Base-by-base conservation (phyloP, 129 eudicot species). In the Arctium minus region DNA sequence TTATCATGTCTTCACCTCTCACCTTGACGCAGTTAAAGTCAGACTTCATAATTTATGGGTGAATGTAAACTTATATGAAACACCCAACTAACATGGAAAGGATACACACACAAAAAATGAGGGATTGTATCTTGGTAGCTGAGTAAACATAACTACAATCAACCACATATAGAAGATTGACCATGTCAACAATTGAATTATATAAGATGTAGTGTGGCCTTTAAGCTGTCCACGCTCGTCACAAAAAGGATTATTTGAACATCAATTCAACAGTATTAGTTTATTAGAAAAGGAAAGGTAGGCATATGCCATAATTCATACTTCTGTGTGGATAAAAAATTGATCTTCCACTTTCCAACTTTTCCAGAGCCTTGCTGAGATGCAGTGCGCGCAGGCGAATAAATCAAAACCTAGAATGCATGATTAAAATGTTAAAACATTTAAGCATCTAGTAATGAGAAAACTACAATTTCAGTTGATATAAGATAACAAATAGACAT, bases 351-450 rank as follows among this genome's bases (percentile, higher is more conserved):
- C 83, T 67, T 89, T 62, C 96, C 97, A 18, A 94, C 94, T 89
- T 94, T 94, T 71, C 98, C 94, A 5, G 97, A 83, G 72, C 98
- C 98, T 92, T 94, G 98, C 75, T 94, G 98, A 18, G 94, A 22
- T 79, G 97, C 97, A 77, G 96, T 91, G 64, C 97, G 90, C 67
- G 98, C 97, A 73, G 98, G 98, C 18, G 98, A 92, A 78, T 73
- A 94, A 31, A 94, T 91, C 68, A 92, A 50, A 73, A 94, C 98
- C 98, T 94, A 79, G 29, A 83, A 77, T 31, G 31, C 72, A 86
- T 32, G 31, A 77, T 53, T 9, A 48, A 32, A 15, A 75, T 13
- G n/a, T 42, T 62, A 40, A 22, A 65, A 22, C 32, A 29, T 53
- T 4, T 10, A 69, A 46, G 11, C 35, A 79, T 44, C 18, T 31